Conservation (phyloP, 805 yeast species). For the Barnettozyma sp. region DNA sequence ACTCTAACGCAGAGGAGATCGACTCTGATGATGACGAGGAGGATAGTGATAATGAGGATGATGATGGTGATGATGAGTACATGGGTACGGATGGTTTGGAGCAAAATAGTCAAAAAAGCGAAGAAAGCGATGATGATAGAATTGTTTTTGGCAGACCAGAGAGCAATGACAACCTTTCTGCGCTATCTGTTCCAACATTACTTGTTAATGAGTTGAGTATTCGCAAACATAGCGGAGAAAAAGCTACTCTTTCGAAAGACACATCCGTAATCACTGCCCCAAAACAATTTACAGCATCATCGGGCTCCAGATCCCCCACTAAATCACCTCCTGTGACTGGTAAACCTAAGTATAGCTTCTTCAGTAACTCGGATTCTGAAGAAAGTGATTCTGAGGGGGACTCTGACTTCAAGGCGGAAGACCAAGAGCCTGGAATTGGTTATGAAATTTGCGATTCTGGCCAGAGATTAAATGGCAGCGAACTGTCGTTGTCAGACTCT, state of each 20-base stretch:
- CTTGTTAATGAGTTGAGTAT: constrained; percentile 11
- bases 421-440: constrained; percentile 27
- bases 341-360: constrained; percentile 23
- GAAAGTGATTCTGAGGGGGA: too few relatives aligned
- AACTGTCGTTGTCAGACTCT: background rate
- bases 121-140: constrained; percentile 7
- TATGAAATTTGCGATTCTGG: constrained; percentile 25
- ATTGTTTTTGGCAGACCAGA: constrained; percentile 11
- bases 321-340: constrained; percentile 7
- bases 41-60: constrained; percentile 8
- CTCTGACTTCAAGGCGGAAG: too few relatives aligned
- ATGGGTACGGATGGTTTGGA: constrained; percentile 6
- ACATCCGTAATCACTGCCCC: too few relatives aligned
- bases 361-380: constrained; percentile 17
- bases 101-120: constrained; percentile 5
- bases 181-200: constrained; percentile 14
- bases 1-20: constrained; percentile 6
- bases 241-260: too few relatives aligned
- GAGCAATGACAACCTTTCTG: constrained; percentile 9
- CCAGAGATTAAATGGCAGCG: constrained; percentile 1
- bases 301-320: background rate
- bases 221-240: background rate
- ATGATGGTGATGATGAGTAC: background rate
- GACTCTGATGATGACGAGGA: constrained; percentile 6
- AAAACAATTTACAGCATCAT: background rate